phyloP scores from a whole-genome alignment of 75 land plant species.

The Pinus tabuliformis region DNA sequence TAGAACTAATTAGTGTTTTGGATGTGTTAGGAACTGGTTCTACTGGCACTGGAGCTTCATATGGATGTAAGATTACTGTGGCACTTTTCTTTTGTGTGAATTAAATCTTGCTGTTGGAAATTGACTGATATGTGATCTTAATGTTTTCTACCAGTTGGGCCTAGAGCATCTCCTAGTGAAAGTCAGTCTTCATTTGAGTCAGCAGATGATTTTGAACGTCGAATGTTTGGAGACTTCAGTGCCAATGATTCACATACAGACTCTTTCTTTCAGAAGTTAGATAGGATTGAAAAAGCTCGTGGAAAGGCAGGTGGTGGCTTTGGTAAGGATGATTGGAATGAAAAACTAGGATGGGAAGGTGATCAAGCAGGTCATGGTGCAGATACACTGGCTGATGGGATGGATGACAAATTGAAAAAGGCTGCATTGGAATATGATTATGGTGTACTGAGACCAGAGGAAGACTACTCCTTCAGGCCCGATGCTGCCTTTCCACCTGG shows the following conservation, averaged over 20 bases:
- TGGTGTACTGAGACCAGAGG: conserved; percentile 26
- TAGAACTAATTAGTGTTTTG: not conserved
- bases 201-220: conserved; percentile 44
- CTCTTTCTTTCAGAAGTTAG: conserved; percentile 45
- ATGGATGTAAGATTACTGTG: not conserved
- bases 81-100: not conserved
- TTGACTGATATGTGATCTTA: not conserved
- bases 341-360: not conserved
- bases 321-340: not conserved
- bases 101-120: not conserved
- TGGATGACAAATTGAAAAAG: conserved; percentile 55
- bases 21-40: conserved; percentile 1
- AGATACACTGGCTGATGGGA: conserved; percentile 47
- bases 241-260: conserved; percentile 8
- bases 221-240: conserved; percentile 38
- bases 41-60: not conserved
- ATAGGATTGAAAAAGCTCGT: conserved; percentile 34
- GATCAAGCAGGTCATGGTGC: conserved; percentile 11
- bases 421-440: conserved; percentile 34
- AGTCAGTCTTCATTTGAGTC: conserved; percentile 16
- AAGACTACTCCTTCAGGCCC: conserved; percentile 47
- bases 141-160: conserved; percentile 7
- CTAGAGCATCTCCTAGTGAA: not conserved
- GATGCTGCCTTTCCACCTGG: conserved; percentile 34
- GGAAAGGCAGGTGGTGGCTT: conserved; percentile 15